Percentiles rank a stretch among this genome's conserved stretches.
Evolutionary conservation across 306 rosid genomes (phyloP).

Genomic region (Cucurbita pepo): DNA sequence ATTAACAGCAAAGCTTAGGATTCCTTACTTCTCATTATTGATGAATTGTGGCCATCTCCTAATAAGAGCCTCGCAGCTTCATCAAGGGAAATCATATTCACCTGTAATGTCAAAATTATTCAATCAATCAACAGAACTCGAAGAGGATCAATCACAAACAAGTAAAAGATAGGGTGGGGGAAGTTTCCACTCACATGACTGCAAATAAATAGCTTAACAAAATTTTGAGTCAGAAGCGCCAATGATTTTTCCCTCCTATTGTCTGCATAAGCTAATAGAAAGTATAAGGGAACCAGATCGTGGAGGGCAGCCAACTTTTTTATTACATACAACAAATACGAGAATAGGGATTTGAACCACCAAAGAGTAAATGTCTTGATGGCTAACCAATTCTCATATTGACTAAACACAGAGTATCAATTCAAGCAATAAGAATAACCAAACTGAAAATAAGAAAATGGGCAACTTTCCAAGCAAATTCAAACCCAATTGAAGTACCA

Average conservation of each 20-base stretch:
- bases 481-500: not conserved
- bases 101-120: slow-evolving; percentile 5
- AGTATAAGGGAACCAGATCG: not conserved
- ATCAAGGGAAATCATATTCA: slow-evolving; percentile 33
- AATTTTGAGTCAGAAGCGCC: slow-evolving; percentile 33
- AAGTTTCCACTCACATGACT: slow-evolving; percentile 19
- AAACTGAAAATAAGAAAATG: not conserved
- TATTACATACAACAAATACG: not conserved
- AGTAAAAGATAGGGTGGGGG: not conserved
- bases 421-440: not conserved
- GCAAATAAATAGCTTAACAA: slow-evolving; percentile 44
- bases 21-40: slow-evolving; percentile 30
- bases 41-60: slow-evolving; percentile 28
- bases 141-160: not conserved
- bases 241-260: slow-evolving; percentile 42
- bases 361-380: not conserved
- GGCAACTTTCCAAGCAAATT: not conserved
- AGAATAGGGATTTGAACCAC: not conserved
- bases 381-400: not conserved
- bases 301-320: not conserved
- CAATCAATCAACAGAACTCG: not conserved
- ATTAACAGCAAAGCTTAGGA: not conserved
- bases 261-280: slow-evolving; percentile 11
- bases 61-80: slow-evolving; percentile 33
- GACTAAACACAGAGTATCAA: not conserved